A percentile compares a stretch with the other conserved stretches of the same genome.
phyloP scores from a whole-genome alignment of 805 yeast species.

The Nakazawaea peltata region DNA sequence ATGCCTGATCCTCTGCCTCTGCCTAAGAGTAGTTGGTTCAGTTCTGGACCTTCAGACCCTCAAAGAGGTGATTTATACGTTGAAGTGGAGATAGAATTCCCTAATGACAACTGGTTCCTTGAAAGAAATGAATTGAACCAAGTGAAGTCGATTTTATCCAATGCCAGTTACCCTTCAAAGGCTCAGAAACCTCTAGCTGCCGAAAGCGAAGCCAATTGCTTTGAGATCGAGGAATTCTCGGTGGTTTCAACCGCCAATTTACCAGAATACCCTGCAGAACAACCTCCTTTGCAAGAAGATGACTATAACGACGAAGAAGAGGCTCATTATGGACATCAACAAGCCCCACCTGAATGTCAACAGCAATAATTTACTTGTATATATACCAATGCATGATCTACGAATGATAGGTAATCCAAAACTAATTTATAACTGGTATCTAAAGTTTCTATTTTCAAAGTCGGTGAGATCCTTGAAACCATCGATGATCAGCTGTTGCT shows the following conservation, averaged over 20 bases:
- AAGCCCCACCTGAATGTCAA: slow-evolving; percentile 7
- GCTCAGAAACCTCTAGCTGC: neutral
- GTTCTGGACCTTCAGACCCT: slow-evolving; percentile 18
- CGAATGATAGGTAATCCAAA: neutral
- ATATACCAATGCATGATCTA: neutral
- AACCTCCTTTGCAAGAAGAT: slow-evolving; percentile 1
- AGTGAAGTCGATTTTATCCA: slow-evolving; percentile 39
- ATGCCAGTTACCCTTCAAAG: slow-evolving; percentile 3
- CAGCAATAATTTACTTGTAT: slow-evolving; percentile 1
- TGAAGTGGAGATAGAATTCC: slow-evolving; percentile 69
- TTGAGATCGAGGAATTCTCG: slow-evolving; percentile 4
- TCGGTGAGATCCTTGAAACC: slow-evolving; percentile 56
- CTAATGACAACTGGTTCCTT: slow-evolving; percentile 75
- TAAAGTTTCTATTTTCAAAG: slow-evolving; percentile 45
- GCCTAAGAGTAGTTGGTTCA: slow-evolving; percentile 13
- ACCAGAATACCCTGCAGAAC: neutral
- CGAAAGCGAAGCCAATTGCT: slow-evolving; percentile 1
- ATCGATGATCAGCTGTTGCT: slow-evolving; percentile 24
- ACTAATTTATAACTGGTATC: slow-evolving; percentile 31
- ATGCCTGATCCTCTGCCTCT: slow-evolving; percentile 58
- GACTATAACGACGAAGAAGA: neutral
- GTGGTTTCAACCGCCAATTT: neutral
- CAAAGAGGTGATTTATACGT: slow-evolving; percentile 64
- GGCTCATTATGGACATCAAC: neutral
- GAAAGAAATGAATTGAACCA: slow-evolving; percentile 59